Base-by-base conservation (phyloP, 352 stramenopile species). In the Thraustochytrium striatum region DNA sequence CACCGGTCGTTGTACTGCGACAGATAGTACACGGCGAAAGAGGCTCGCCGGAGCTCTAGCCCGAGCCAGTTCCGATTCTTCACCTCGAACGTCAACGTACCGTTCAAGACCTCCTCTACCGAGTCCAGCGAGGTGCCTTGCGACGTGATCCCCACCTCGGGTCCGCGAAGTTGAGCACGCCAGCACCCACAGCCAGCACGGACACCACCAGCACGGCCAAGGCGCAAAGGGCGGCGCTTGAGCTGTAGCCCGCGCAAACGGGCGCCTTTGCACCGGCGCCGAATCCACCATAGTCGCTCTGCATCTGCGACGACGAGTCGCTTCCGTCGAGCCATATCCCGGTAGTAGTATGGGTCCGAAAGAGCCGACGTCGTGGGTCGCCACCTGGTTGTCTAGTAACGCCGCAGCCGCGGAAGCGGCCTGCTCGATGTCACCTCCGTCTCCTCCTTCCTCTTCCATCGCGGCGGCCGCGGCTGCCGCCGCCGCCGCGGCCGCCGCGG, bases 11-110 rank as follows among this genome's bases (percentile, higher is more conserved):
- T 75, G 41, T 8, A 55, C 33, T 58, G 65, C 28, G 65, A 75
- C 41, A 41, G 68, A 28, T 75, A 75, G 47, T 43, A 75, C 21
- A 61, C 52, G 16, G 65, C 61, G 41, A 72, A 25, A 5, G 65
- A 75, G 13, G 68, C 32, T 21, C 25, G 13, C 65, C 61, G 41
- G 11, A 75, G 21, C 2, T 5, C 8, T 3, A 75, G 44, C 16
- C 5, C 3, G 2, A 75, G 52, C n/a, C 44, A 75, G 41, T 75
- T 75, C 5, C 41, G 44, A 13, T 75, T 75, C 8, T 75, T 3
- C 65, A 75, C 13, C 39, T 35, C 11, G 50, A 38, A 75, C 43
- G 52, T 21, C 52, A 61, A 43, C 52, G 65, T 75, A 7, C 44
- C 65, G 47, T 75, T 75, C 19, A 75, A 38, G 7, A n/a, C 30